Base-by-base conservation (phyloP, 2,329 filamentous ascomycete species). In the Botrytis aclada region DNA sequence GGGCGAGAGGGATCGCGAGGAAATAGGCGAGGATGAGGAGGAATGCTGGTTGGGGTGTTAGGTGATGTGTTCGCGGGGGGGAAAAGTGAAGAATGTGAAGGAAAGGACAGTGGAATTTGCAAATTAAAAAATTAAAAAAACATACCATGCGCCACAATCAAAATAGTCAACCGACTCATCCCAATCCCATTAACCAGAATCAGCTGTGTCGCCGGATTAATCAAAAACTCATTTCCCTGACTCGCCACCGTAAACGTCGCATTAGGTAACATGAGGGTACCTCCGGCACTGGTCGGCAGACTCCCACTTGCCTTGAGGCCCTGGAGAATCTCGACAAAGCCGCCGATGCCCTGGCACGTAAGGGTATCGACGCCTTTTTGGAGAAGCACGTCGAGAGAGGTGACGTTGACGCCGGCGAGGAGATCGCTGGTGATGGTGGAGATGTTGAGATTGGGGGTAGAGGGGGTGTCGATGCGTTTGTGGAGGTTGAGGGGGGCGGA, bases 91-190 rank as follows among this genome's bases (percentile, higher is more conserved):
- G n/a, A n/a, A n/a, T n/a, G n/a, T n/a, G n/a, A n/a, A n/a, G n/a
- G n/a, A n/a, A n/a, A n/a, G n/a, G n/a, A n/a, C n/a, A n/a, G n/a
- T n/a, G n/a, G n/a, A n/a, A n/a, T n/a, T n/a, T n/a, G n/a, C n/a
- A n/a, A n/a, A n/a, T n/a, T n/a, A n/a, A n/a, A n/a, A n/a, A n/a
- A n/a, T n/a, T n/a, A n/a, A n/a, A n/a, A n/a, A n/a, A n/a, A 45
- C 70, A 47, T 71, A 71, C 70, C 70, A 71, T 71, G 70, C 41
- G 25, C 45, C 29, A 67, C 47, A 29, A 71, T 67, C 22, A 71
- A 29, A 29, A 56, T 45, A 1, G 51, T 66, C 37, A 71, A 45
- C 20, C 12, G 41, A 58, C 0, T 60, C 34, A 66, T 25, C 3
- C 29, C 18, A 29, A 71, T 16, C 3, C 61, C 70, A 60, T 71